phyloP scores from a whole-genome alignment of 2,329 filamentous ascomycete species.

The Arthrinium puccinioides region DNA sequence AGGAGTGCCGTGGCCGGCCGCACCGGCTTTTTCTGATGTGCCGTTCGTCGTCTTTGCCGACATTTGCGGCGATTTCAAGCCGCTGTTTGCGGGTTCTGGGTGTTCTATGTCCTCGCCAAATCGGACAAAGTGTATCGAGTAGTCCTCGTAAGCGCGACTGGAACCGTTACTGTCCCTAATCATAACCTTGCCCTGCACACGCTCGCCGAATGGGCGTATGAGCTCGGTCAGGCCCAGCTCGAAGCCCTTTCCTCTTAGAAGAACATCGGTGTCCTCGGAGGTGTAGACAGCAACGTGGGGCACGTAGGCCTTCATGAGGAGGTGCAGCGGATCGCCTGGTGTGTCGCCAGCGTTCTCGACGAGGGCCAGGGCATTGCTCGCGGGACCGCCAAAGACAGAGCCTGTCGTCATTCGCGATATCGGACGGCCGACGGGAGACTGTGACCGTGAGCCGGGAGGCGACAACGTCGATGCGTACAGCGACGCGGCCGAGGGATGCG shows the following conservation, averaged over 20 bases:
- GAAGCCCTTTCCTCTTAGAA: slow-evolving; percentile 80
- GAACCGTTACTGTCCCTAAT: slow-evolving; percentile 85
- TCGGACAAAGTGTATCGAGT: slow-evolving; percentile 75
- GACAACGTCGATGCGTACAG: slow-evolving; percentile 60
- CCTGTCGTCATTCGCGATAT: slow-evolving; percentile 49
- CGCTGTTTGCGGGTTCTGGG: slow-evolving; percentile 32
- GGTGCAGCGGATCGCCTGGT: slow-evolving; percentile 48
- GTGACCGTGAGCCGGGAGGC: slow-evolving; percentile 60
- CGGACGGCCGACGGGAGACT: slow-evolving; percentile 56
- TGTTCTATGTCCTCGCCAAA: slow-evolving; percentile 54
- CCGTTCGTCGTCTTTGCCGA: slow-evolving; percentile 14
- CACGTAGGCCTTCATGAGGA: slow-evolving; percentile 79
- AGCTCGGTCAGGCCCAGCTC: slow-evolving; percentile 75
- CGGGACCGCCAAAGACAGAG: slow-evolving; percentile 46
- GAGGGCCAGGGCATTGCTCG: slow-evolving; percentile 34
- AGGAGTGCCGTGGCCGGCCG: background rate
- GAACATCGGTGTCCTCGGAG: slow-evolving; percentile 76
- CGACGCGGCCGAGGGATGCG: slow-evolving; percentile 52
- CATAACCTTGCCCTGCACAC: slow-evolving; percentile 77
- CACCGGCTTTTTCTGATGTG: no score
- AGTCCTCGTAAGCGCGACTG: slow-evolving; percentile 81
- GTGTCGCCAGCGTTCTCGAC: slow-evolving; percentile 34
- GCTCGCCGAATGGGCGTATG: slow-evolving; percentile 84
- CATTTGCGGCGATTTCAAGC: slow-evolving; percentile 20
- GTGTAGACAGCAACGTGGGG: slow-evolving; percentile 82